A percentile compares a stretch with the other conserved stretches of the same genome.
Conservation (phyloP, 2,329 filamentous ascomycete species). For the Trichoderma hamatum region DNA sequence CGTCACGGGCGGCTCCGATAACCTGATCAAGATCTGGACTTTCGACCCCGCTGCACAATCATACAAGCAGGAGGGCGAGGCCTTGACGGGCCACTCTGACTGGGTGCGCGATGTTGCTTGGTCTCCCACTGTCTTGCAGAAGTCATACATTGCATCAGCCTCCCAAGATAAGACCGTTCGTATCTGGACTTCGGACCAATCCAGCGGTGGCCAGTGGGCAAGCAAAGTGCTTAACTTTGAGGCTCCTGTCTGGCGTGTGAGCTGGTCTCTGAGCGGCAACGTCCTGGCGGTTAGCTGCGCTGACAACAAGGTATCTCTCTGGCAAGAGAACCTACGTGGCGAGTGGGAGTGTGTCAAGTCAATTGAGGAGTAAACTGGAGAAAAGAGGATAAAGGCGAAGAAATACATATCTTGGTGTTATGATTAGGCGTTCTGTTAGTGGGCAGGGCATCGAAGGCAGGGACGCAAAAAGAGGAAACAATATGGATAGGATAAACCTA, state of each 20-base stretch:
- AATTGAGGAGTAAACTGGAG: slow-evolving; percentile 73
- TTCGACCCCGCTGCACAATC: slow-evolving; percentile 66
- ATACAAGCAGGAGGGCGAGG: slow-evolving; percentile 64
- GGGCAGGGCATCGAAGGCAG: slow-evolving; percentile 44
- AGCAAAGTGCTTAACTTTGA: slow-evolving; percentile 87
- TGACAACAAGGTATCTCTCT: slow-evolving; percentile 95
- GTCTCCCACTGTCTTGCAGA: slow-evolving; percentile 92
- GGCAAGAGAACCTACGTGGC: slow-evolving; percentile 97
- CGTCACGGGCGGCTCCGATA: slow-evolving; percentile 94
- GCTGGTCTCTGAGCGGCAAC: slow-evolving; percentile 97
- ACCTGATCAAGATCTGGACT: slow-evolving; percentile 89
- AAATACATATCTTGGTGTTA: slow-evolving; percentile 5
- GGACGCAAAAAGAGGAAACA: not conserved
- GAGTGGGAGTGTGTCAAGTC: slow-evolving; percentile 98
- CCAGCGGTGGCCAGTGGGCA: slow-evolving; percentile 73
- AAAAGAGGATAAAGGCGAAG: not conserved
- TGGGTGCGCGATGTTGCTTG: slow-evolving; percentile 98
- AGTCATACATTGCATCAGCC: slow-evolving; percentile 94
- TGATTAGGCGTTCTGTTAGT: slow-evolving; percentile 11
- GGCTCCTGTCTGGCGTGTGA: slow-evolving; percentile 89
- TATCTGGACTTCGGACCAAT: slow-evolving; percentile 83
- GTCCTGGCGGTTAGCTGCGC: slow-evolving; percentile 90
- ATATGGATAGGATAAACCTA: slow-evolving; percentile 11
- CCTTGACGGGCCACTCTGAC: slow-evolving; percentile 82
- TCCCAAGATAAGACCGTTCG: slow-evolving; percentile 96